phyloP scores from a whole-genome alignment of 2,329 filamentous ascomycete species.

The Neurospora sp. region DNA sequence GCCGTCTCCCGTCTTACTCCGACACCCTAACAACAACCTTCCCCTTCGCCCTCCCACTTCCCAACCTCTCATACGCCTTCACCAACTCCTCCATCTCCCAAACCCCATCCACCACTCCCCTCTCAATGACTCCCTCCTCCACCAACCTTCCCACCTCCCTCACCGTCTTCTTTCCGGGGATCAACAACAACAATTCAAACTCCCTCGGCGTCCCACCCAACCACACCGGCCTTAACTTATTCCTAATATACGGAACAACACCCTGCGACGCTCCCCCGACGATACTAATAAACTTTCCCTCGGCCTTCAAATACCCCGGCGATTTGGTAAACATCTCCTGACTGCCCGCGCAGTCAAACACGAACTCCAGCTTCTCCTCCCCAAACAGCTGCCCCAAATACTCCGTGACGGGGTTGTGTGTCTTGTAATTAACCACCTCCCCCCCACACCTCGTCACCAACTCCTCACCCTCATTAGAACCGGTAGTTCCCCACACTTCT shows the following conservation, averaged over 20 bases:
- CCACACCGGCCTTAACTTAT: constrained; percentile 22
- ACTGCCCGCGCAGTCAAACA: constrained; percentile 40
- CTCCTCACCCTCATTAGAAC: constrained; percentile 32
- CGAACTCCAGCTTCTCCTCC: constrained; percentile 24
- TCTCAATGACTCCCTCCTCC: constrained; percentile 18
- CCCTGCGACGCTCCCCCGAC: constrained; percentile 23
- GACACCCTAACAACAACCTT: constrained; percentile 23
- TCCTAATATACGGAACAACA: constrained; percentile 20
- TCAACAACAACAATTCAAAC: constrained; percentile 22
- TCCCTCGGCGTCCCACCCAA: constrained; percentile 23
- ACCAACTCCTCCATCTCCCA: constrained; percentile 21
- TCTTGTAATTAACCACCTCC: constrained; percentile 32
- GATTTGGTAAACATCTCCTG: constrained; percentile 34
- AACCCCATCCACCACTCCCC: constrained; percentile 23
- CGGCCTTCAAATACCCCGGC: constrained; percentile 27
- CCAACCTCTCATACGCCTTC: constrained; percentile 23
- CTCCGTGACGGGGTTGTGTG: constrained; percentile 25
- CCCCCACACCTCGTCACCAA: constrained; percentile 29
- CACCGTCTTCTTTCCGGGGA: constrained; percentile 19
- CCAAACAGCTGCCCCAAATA: constrained; percentile 25
- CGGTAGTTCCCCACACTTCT: constrained; percentile 35
- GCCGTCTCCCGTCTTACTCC: not conserved
- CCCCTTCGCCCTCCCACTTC: constrained; percentile 22
- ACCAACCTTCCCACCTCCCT: constrained; percentile 19
- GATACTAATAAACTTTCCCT: constrained; percentile 26